phyloP scores from a whole-genome alignment of 805 yeast genomes.

The Zygosaccharomyces pseudorouxii region DNA sequence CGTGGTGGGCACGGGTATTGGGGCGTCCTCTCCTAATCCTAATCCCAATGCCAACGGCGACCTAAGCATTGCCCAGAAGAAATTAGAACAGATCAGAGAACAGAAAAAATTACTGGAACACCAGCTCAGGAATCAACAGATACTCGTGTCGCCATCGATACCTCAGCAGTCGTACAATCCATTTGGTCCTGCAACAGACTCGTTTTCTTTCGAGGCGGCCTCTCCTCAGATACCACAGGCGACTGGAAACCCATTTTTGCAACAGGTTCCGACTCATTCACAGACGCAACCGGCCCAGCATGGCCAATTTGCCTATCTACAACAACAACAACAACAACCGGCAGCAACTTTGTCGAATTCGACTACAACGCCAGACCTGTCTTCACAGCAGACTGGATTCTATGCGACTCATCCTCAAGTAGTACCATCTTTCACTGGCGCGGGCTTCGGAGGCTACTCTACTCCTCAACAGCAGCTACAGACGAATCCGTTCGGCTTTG shows the following conservation, averaged over 20 bases:
- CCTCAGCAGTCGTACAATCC: constrained; percentile 34
- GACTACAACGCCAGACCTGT: constrained; percentile 3
- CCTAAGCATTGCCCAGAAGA: constrained; percentile 31
- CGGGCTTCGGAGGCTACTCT: constrained; percentile 54
- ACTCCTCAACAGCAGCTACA: constrained; percentile 29
- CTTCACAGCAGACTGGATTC: constrained; percentile 27
- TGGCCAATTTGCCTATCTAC: constrained; percentile 12
- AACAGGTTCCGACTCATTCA: constrained; percentile 22
- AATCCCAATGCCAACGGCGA: constrained; percentile 10
- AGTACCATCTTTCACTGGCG: constrained; percentile 45
- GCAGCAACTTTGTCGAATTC: constrained; percentile 15
- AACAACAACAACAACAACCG: constrained; percentile 14
- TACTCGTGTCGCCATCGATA: constrained; percentile 25
- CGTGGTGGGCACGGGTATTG: constrained; percentile 4
- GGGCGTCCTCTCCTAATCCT: constrained; percentile 10
- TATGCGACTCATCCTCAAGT: constrained; percentile 28
- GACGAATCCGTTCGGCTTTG: constrained; percentile 39
- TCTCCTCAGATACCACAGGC: constrained; percentile 18
- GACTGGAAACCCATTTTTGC: constrained; percentile 26
- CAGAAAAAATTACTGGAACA: constrained; percentile 31
- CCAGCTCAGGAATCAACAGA: constrained; percentile 32
- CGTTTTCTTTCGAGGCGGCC: constrained; percentile 15
- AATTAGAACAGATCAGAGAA: constrained; percentile 34
- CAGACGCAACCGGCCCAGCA: constrained; percentile 16
- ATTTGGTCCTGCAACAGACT: constrained; percentile 23